Base-by-base conservation (phyloP, 306 rosid genomes). In the Lathyrus tuberosus region DNA sequence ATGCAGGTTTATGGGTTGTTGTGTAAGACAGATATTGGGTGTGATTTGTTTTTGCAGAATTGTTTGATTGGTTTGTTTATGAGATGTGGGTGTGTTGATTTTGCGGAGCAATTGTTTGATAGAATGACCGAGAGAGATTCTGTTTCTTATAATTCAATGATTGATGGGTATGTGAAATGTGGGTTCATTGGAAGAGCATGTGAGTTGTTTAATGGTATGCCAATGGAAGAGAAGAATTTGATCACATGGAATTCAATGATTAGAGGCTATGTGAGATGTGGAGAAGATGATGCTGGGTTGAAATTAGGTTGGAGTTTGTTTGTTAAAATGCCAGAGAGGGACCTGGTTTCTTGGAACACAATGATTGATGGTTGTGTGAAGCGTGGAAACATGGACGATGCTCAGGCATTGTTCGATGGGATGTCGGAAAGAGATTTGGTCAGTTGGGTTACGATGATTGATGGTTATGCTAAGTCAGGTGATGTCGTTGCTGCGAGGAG, bases 171-270 rank as follows among this genome's bases (percentile, higher is more conserved):
- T 77, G 86, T 86, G 8, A 87, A 86, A 81, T 35, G 46, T 71
- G 88, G 91, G 58, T 58, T 62, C 81, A 46, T 84, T 70, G 87
- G 62, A 20, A 31, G 41, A 42, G 96, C 91, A 14, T 69, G 76
- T 44, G 73, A 84, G 35, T 70, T 90, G 82, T 90, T 90, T 81
- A 78, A 81, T 68, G 70, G 38, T 9, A 90, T 87, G 90, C 72
- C 74, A 1, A 12, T 38, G 24, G 72, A 49, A 60, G 79, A 86
- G 63, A 87, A 69, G 83, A 90, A 87, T 67, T 71, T 87, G 84
- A 83, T 87, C 63, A 77, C 95, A 40, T 90, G 96, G 95, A 90
- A 90, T 82, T 84, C 95, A 8, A 84, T 87, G 82, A 76, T 86
- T 20, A 59, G 84, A 24, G 96, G 89, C 40, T 75, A 84, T 80